These are phyloP conservation scores for Prinsepia uniflora DNA, from an alignment of 306 rosid species.

Conservation along the genomic window DNA sequence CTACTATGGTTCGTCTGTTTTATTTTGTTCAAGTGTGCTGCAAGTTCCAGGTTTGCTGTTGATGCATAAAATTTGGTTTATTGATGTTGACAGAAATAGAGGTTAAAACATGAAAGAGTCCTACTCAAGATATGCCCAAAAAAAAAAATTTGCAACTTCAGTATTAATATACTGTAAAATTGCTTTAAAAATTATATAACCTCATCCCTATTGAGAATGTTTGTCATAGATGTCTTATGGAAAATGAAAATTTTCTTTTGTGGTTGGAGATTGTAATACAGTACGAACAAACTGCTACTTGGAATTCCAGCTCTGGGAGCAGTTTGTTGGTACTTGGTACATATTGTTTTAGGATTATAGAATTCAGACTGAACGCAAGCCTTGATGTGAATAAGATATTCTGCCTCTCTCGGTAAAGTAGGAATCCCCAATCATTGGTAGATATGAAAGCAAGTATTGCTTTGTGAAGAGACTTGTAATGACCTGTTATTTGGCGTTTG, in stretches of 20 bases:
- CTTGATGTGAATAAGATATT: background rate
- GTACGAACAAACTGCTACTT: too few relatives aligned
- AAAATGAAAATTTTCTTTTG: background rate
- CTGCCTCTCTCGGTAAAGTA: background rate
- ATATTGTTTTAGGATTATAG: background rate
- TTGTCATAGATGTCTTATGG: background rate
- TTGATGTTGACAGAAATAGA: background rate
- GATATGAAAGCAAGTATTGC: background rate
- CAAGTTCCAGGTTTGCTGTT: background rate
- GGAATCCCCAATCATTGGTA: background rate
- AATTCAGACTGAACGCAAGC: background rate
- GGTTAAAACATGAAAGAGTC: background rate
- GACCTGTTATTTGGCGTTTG: background rate
- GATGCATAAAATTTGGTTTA: background rate
- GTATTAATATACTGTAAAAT: background rate
- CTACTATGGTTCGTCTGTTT: background rate
- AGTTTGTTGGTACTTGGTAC: background rate
- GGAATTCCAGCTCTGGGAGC: too few relatives aligned
- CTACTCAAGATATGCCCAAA: background rate
- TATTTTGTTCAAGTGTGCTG: slow-evolving; percentile 14
- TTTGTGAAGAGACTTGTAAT: background rate
- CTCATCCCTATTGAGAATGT: background rate
- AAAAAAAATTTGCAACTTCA: background rate
- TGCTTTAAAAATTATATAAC: background rate
- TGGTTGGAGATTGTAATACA: too few relatives aligned